Evolutionary conservation across 805 yeast species (phyloP).

Genomic region (Nakazawaea holstii): DNA sequence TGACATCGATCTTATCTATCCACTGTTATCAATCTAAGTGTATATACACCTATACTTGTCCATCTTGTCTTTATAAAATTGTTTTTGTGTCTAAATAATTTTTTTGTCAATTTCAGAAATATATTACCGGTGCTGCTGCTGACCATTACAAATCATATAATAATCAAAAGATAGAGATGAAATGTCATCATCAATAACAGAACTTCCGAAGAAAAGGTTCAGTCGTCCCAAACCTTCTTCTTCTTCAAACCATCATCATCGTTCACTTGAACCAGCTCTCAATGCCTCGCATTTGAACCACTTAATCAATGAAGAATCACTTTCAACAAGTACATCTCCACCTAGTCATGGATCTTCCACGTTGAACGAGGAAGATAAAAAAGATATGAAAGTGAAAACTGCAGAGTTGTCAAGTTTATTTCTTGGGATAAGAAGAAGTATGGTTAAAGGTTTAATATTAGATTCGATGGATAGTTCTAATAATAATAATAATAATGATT

Average conservation of each 20-base stretch:
- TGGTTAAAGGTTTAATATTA: conserved; percentile 23
- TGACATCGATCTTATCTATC: too few relatives aligned
- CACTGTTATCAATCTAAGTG: too few relatives aligned
- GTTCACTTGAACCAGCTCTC: neutral
- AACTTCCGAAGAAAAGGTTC: neutral
- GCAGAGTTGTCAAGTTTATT: conserved; percentile 34
- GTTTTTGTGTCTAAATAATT: too few relatives aligned
- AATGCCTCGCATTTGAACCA: neutral
- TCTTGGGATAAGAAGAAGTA: conserved; percentile 34
- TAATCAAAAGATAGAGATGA: too few relatives aligned
- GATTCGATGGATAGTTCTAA: conserved; percentile 19
- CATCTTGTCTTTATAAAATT: too few relatives aligned
- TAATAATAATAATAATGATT: conserved; percentile 4
- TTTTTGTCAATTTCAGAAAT: too few relatives aligned
- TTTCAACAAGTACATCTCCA: neutral
- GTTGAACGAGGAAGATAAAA: conserved; percentile 10
- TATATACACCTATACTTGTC: too few relatives aligned
- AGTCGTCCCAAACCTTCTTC: neutral
- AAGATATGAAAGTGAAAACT: conserved; percentile 23
- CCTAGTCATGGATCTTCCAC: conserved; percentile 5
- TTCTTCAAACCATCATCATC: neutral
- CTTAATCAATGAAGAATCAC: neutral
- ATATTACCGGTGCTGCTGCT: too few relatives aligned
- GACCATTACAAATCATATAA: too few relatives aligned
- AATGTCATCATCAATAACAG: neutral